Percentiles rank a stretch among this genome's conserved stretches.
Conservation (phyloP, 345 rosid genomes). For the rapeseed (Brassica napus) region Da-Ae NC_063446.1:72831501-72832000, state of each 20-base stretch:
- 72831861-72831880: constrained; percentile 4
- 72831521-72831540: too few relatives aligned
- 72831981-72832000: too few relatives aligned
- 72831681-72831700: neutral
- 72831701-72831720: constrained; percentile 8
- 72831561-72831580: too few relatives aligned
- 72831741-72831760: constrained; percentile 26
- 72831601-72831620: too few relatives aligned
- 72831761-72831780: constrained; percentile 17
- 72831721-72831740: constrained; percentile 11
- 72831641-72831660: neutral
- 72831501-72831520: too few relatives aligned
- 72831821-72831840: constrained; percentile 20
- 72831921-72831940: too few relatives aligned
- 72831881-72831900: constrained; percentile 32
- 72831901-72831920: neutral
- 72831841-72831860: constrained; percentile 14
- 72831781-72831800: constrained; percentile 14
- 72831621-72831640: neutral
- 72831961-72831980: too few relatives aligned
- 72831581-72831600: too few relatives aligned
- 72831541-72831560: too few relatives aligned
- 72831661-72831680: neutral
- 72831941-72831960: too few relatives aligned
- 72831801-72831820: constrained; percentile 21